These are phyloP conservation scores for Vicia sativa DNA, from an alignment of 306 rosid species.

Conservation along the genomic window DNA sequence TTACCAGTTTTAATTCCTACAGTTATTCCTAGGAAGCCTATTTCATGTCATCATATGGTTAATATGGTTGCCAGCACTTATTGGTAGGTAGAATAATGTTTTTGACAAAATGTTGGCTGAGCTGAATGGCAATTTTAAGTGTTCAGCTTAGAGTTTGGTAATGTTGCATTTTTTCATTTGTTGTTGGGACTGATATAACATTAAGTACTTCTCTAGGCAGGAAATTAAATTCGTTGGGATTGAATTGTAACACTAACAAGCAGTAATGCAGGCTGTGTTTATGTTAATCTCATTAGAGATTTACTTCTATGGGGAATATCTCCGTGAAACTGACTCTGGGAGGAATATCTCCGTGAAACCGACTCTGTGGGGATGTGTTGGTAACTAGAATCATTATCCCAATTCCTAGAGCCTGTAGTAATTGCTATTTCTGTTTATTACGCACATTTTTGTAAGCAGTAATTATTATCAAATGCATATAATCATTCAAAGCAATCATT, in stretches of 20 bases:
- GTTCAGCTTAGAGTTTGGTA: slow-evolving; percentile 54
- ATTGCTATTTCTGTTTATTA: too few relatives aligned
- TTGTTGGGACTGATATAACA: slow-evolving; percentile 42
- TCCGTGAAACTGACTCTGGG: too few relatives aligned
- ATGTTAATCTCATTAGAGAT: slow-evolving; percentile 32
- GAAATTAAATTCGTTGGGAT: slow-evolving; percentile 52
- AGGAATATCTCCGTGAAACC: too few relatives aligned
- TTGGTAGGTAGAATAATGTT: slow-evolving; percentile 45
- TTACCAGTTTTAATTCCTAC: slow-evolving; percentile 53
- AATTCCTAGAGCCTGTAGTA: too few relatives aligned
- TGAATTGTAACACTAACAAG: slow-evolving; percentile 50
- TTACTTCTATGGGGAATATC: too few relatives aligned
- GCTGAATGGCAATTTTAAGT: slow-evolving; percentile 63
- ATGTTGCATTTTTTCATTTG: slow-evolving; percentile 48
- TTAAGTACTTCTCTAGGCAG: slow-evolving; percentile 43
- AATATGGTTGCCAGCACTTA: slow-evolving; percentile 43
- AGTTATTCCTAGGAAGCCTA: slow-evolving; percentile 39
- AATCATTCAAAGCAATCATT: too few relatives aligned
- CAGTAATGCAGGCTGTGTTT: slow-evolving; percentile 40
- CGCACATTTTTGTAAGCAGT: too few relatives aligned
- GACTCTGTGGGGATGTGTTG: too few relatives aligned
- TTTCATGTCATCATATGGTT: slow-evolving; percentile 46
- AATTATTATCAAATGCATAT: too few relatives aligned
- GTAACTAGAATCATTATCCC: too few relatives aligned
- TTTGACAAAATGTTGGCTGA: slow-evolving; percentile 45